Conservation (phyloP, 31 red algal species). For the Asparagopsis taxiformis region DNA sequence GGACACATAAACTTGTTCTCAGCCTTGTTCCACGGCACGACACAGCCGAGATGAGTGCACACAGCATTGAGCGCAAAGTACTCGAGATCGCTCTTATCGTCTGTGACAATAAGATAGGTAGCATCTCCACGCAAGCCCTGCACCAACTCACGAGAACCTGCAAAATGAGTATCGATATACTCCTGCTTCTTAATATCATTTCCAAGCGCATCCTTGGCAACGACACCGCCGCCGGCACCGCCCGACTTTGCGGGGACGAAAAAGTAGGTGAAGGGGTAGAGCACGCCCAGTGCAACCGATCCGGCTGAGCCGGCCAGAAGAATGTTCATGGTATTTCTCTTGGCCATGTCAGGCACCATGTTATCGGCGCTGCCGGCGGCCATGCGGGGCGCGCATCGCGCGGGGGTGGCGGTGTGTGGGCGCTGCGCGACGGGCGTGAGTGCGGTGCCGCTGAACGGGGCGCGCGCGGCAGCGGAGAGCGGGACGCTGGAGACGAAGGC, state of each 20-base stretch:
- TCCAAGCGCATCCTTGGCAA: conserved; percentile 83
- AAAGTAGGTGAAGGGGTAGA: conserved; percentile 69
- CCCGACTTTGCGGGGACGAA: conserved; percentile 69
- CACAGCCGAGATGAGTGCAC: conserved; percentile 97
- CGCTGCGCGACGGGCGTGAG: conserved; percentile 15
- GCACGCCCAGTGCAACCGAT: conserved; percentile 51
- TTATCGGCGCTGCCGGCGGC: conserved; percentile 56
- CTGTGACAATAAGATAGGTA: conserved; percentile 86
- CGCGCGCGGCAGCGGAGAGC: conserved; percentile 28
- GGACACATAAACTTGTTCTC: conserved; percentile 98
- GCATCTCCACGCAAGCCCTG: conserved; percentile 94
- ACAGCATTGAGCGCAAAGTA: conserved; percentile 90
- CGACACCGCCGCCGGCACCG: conserved; percentile 51
- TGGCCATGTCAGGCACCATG: conserved; percentile 85
- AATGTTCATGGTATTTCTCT: conserved; percentile 89
- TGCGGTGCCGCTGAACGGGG: conserved; percentile 30
- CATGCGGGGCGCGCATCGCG: conserved; percentile 24
- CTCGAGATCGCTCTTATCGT: conserved; percentile 77
- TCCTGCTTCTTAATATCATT: conserved; percentile 67
- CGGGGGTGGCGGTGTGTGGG: conserved; percentile 9
- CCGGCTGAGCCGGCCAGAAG: conserved; percentile 67
- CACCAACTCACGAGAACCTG: conserved; percentile 76
- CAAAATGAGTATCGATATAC: conserved; percentile 60
- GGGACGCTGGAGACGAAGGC: conserved; percentile 59
- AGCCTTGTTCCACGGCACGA: conserved; percentile 94